These are phyloP conservation scores for Candolleomyces eurysporus DNA, from an alignment of 768 basidiomycete species.

Conservation along the genomic window DNA sequence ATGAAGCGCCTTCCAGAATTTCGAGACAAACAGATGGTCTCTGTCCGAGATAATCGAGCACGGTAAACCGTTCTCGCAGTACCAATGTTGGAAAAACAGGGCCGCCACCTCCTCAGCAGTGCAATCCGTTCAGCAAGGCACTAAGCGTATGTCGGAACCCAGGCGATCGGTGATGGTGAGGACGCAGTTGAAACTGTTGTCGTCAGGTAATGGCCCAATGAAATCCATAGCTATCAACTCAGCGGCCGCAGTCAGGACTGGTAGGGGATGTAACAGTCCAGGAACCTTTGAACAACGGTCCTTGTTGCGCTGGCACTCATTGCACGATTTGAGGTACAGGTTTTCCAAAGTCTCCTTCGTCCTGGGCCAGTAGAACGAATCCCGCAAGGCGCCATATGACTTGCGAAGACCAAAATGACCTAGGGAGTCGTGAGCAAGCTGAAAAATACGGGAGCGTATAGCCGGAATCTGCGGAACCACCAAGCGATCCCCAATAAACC, in stretches of 20 bases:
- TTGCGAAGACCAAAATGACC: slow-evolving; percentile 37
- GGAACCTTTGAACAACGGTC: slow-evolving; percentile 14
- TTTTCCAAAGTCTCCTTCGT: slow-evolving; percentile 17
- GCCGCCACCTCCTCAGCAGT: too few species aligned
- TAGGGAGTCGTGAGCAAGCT: slow-evolving; percentile 24
- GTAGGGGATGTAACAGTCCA: slow-evolving; percentile 28
- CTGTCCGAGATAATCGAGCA: too few species aligned
- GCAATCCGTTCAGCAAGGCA: too few species aligned
- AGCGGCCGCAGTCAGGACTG: slow-evolving; percentile 21
- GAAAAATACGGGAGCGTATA: slow-evolving; percentile 20
- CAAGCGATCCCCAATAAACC: slow-evolving; percentile 19
- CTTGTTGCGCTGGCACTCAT: slow-evolving; percentile 37
- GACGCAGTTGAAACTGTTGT: slow-evolving; percentile 9
- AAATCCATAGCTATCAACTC: slow-evolving; percentile 31
- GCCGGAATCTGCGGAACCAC: slow-evolving; percentile 20
- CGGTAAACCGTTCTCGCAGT: too few species aligned
- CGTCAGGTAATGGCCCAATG: slow-evolving; percentile 30
- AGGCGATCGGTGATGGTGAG: too few species aligned
- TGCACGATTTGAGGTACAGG: slow-evolving; percentile 30
- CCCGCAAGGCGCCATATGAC: slow-evolving; percentile 18
- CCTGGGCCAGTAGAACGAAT: slow-evolving; percentile 27
- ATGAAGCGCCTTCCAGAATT: too few species aligned
- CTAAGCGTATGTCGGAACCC: too few species aligned
- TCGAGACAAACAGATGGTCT: too few species aligned
- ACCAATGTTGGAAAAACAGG: too few species aligned